phyloP scores from a whole-genome alignment of 441 rosid species.

The Pelargonium fulgidum region DNA sequence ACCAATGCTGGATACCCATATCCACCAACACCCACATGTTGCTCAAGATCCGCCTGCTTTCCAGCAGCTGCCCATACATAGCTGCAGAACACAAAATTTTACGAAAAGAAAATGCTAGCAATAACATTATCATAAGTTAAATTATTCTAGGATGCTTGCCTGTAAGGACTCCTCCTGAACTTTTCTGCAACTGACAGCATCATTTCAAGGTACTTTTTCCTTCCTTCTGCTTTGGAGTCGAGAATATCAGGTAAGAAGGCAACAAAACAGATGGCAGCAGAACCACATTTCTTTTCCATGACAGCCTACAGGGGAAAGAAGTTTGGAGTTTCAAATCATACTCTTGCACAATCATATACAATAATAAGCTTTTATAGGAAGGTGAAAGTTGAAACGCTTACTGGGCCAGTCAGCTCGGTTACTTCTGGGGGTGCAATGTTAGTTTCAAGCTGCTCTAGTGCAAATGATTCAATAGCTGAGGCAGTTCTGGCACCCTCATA shows the following conservation, averaged over 20 bases:
- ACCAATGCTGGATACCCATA: constrained; percentile 96
- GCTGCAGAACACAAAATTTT: constrained; percentile 33
- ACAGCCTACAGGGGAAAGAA: constrained; percentile 43
- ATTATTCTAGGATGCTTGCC: constrained; percentile 35
- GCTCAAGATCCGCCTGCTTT: constrained; percentile 85
- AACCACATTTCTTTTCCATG: constrained; percentile 85
- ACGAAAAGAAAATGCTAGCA: no score
- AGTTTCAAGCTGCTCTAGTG: constrained; percentile 72
- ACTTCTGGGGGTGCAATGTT: constrained; percentile 88
- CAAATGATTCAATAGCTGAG: constrained; percentile 84
- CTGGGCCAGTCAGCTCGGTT: constrained; percentile 73
- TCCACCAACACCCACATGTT: constrained; percentile 78
- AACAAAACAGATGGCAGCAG: constrained; percentile 93
- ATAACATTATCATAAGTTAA: no score
- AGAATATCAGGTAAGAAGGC: constrained; percentile 94
- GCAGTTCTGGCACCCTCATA: constrained; percentile 96
- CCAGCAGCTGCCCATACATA: constrained; percentile 91
- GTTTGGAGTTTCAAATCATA: constrained; percentile 7
- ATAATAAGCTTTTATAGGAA: constrained; percentile 6
- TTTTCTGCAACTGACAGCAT: constrained; percentile 80
- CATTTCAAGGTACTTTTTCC: constrained; percentile 76
- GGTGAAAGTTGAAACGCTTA: constrained; percentile 26
- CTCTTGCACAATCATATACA: constrained; percentile 5
- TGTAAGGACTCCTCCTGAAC: constrained; percentile 83
- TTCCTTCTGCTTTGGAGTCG: constrained; percentile 97